These are phyloP conservation scores for Rhizopus stolonifer DNA, from an alignment of 371 early-diverging fungal species.

Conservation along the genomic window DNA sequence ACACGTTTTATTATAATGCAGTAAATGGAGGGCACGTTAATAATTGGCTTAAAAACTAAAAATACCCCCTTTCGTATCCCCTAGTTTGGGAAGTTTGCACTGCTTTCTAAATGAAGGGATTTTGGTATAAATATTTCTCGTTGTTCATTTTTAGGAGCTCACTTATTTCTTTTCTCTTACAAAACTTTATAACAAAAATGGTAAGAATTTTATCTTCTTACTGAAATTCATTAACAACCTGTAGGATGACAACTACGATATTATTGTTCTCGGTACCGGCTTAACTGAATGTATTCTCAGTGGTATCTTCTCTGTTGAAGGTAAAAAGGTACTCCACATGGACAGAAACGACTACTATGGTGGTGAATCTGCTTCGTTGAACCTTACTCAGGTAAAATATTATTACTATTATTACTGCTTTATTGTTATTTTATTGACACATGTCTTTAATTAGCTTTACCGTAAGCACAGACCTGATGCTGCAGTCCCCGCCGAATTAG, in stretches of 20 bases:
- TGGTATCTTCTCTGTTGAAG: slow-evolving; percentile 96
- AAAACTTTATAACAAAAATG: neutral
- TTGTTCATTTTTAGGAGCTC: neutral
- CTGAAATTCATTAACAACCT: neutral
- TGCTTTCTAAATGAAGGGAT: neutral
- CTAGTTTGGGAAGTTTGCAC: slow-evolving; percentile 22
- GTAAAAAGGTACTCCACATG: slow-evolving; percentile 98
- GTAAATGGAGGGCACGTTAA: slow-evolving; percentile 14
- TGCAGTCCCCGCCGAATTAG: slow-evolving; percentile 67
- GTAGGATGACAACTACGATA: slow-evolving; percentile 91
- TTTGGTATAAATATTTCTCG: slow-evolving; percentile 4
- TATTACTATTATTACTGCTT: too few relatives aligned
- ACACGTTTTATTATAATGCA: slow-evolving; percentile 15
- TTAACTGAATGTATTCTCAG: slow-evolving; percentile 99
- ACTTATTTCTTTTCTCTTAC: slow-evolving; percentile 8
- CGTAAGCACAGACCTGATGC: slow-evolving; percentile 78
- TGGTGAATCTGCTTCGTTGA: slow-evolving; percentile 92
- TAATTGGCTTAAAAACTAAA: slow-evolving; percentile 19
- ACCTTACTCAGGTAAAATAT: slow-evolving; percentile 81
- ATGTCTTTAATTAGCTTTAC: slow-evolving; percentile 67
- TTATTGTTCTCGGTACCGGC: slow-evolving; percentile 98
- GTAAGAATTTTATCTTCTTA: neutral
- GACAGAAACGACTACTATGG: slow-evolving; percentile 99
- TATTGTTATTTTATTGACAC: too few relatives aligned
- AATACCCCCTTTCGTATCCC: slow-evolving; percentile 11